Base-by-base conservation (phyloP, 164 flowering plant genomes). In the Vitis vinifera region DNA sequence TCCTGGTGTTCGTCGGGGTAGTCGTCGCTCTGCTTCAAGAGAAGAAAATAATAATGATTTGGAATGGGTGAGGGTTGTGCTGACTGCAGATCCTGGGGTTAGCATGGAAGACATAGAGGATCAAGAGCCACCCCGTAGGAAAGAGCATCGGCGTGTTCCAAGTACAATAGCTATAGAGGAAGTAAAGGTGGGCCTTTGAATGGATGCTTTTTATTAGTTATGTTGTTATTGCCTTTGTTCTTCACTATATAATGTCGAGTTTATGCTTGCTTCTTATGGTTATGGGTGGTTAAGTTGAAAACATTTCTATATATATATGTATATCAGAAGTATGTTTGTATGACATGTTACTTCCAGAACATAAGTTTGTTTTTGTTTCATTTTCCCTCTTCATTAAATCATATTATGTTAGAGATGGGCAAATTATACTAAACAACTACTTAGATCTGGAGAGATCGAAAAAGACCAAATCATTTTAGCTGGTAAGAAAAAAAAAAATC, bases 151-250 rank as follows among this genome's bases (percentile, higher is more conserved):
- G 2, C 97, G 99, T 77, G 97, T 96, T 77, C 99, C 99, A 29
- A 96, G 99, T 84, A 93, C 92, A 52, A 77, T 93, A 73, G 99
- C 99, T n/a, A 89, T 96, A 30, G 99, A 88, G 85, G 97, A 92
- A 89, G 97, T 93, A 71, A 90, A 93, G 99, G 99, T 96, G 71
- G 73, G 85, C 69, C 59, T 73, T 62, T 57, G 9, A 8, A 27
- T 58, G 71, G 50, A 12, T 59, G 8, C 19, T 62, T 67, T 17
- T 55, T 62, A 15, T 7, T 70, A 59, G 51, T 19, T 9, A 23
- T 29, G n/a, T 15, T 51, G 15, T 7, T 2, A n/a, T 57, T 49
- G 64, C 50, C n/a, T 30, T 62, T 55, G 57, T n/a, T 55, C 10
- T 23, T 19, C 44, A 37, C 44, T 37, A 37, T 37, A 57, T 57